These are phyloP conservation scores for Sporothrix globosa DNA, from an alignment of 2,329 filamentous ascomycete species.

Conservation along the genomic window DNA sequence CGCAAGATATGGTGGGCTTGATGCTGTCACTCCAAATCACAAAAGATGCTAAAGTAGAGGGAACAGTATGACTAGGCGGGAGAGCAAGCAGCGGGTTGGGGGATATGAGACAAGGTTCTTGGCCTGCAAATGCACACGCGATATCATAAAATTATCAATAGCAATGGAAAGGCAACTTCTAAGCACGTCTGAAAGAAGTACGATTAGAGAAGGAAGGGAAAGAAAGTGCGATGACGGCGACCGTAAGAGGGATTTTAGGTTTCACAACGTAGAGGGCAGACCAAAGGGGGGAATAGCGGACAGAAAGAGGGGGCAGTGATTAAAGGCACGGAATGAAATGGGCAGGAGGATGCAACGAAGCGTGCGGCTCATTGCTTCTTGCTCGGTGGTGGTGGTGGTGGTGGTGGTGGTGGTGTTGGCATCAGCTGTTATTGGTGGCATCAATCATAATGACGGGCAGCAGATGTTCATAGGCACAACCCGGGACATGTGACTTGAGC, in stretches of 20 bases:
- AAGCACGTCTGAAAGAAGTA: not conserved
- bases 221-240: not conserved
- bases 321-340: not conserved
- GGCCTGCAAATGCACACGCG: too few species aligned
- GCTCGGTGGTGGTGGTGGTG: not conserved
- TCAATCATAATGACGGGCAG: not conserved
- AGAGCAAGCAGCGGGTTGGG: too few species aligned
- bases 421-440: slow-evolving; percentile 8
- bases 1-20: not conserved
- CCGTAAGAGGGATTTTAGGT: not conserved
- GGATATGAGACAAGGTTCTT: too few species aligned
- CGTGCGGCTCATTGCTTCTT: not conserved
- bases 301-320: not conserved
- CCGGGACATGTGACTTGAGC: slow-evolving; percentile 10
- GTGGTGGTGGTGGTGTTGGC: not conserved
- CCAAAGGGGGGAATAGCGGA: not conserved
- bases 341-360: not conserved
- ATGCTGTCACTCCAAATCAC: not conserved
- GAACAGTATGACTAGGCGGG: not conserved
- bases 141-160: not conserved
- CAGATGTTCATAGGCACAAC: not conserved
- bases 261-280: not conserved
- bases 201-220: not conserved
- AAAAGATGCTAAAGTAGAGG: not conserved
- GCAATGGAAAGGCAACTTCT: not conserved